Evolutionary conservation across 352 stramenopile species (phyloP).

Genomic region (Globisporangium uncinulatum): DNA sequence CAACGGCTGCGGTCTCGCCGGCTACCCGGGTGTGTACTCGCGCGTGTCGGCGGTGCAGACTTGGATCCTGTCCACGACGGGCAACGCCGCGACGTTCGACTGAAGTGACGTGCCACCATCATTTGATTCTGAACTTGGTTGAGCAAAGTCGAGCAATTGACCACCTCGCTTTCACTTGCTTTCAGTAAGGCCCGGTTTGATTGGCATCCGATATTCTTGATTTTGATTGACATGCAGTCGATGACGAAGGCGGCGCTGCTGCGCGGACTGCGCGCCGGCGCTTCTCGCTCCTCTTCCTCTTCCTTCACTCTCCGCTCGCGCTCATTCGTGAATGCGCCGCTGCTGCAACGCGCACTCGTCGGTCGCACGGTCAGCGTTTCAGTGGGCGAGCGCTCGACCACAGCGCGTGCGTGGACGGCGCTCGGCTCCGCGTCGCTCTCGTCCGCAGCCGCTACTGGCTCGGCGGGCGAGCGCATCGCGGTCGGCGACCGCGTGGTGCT

Average conservation of each 20-base stretch:
- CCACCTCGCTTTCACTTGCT: not conserved
- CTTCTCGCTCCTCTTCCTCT: not conserved
- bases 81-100: not conserved
- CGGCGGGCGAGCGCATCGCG: slow-evolving; percentile 17
- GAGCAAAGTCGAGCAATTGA: no score
- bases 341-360: slow-evolving; percentile 5
- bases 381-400: not conserved
- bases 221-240: not conserved
- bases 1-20: slow-evolving; percentile 38
- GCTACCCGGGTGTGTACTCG: slow-evolving; percentile 53
- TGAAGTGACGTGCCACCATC: no score
- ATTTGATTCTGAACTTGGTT: no score
- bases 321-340: slow-evolving; percentile 6
- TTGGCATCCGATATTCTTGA: not conserved
- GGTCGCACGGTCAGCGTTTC: not conserved
- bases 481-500: slow-evolving; percentile 69
- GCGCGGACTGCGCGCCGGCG: not conserved
- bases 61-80: slow-evolving; percentile 27
- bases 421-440: slow-evolving; percentile 18
- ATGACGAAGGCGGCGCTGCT: not conserved
- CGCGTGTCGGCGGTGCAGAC: slow-evolving; percentile 32
- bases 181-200: not conserved
- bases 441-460: slow-evolving; percentile 12
- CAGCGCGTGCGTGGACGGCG: slow-evolving; percentile 3
- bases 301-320: slow-evolving; percentile 2